Percentiles rank a stretch among this genome's conserved stretches.
phyloP scores from a whole-genome alignment of 73 alveolate species.

The Tetrahymena thermophila region DNA sequence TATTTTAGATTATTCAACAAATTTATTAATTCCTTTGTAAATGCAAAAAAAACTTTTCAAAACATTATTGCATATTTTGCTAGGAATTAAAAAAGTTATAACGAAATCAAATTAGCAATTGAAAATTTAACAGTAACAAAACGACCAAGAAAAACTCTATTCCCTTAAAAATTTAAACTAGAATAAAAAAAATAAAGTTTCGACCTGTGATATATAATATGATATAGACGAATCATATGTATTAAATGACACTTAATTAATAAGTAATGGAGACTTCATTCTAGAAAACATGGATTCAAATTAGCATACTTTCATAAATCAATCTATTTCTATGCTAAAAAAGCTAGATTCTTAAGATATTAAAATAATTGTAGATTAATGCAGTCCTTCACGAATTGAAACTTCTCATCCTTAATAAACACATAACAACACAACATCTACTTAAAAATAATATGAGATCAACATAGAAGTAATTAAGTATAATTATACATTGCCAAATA shows the following conservation, averaged over 20 bases:
- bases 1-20: background rate
- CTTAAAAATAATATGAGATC: background rate
- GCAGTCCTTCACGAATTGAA: background rate
- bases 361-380: background rate
- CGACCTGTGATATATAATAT: background rate
- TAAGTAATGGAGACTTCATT: background rate
- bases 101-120: background rate
- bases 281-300: background rate
- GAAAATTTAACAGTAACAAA: background rate
- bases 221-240: background rate
- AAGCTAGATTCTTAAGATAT: background rate
- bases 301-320: background rate
- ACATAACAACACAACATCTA: background rate
- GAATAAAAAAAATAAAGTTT: background rate
- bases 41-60: background rate
- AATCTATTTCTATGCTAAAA: background rate
- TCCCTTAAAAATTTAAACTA: background rate
- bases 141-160: background rate
- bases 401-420: background rate
- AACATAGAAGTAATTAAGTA: background rate
- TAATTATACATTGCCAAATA: background rate
- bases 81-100: background rate
- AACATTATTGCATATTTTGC: background rate
- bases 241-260: background rate
- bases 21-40: background rate